phyloP scores from a whole-genome alignment of 225 moss, liverwort and hornwort species.

The Pseudoscleropodium purum region DNA sequence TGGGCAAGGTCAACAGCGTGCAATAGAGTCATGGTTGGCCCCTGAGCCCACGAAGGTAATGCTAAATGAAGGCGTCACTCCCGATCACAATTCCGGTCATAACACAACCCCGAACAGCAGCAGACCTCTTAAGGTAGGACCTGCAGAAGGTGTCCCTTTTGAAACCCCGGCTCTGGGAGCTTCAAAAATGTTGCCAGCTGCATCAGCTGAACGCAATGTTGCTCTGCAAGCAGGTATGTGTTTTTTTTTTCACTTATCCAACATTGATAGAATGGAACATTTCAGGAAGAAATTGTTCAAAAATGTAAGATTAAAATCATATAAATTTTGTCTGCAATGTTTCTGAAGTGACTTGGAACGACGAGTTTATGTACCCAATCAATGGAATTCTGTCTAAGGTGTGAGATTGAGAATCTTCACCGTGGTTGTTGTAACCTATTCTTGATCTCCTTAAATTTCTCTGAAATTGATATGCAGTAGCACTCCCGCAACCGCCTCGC shows the following conservation, averaged over 20 bases:
- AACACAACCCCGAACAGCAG: constrained; percentile 6
- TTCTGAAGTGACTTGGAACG: not conserved
- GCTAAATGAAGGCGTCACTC: constrained; percentile 8
- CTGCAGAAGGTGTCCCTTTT: not conserved
- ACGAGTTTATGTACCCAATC: not conserved
- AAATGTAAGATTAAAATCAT: not conserved
- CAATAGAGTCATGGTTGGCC: constrained; percentile 83
- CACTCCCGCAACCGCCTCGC: not conserved
- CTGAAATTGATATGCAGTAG: constrained; percentile 13
- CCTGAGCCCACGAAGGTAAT: constrained; percentile 22
- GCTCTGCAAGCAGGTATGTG: constrained; percentile 12
- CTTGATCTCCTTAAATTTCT: not conserved
- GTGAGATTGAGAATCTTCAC: not conserved
- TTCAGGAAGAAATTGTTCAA: not conserved
- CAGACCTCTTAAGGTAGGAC: not conserved
- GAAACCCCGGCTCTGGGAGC: not conserved
- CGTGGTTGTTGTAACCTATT: not conserved
- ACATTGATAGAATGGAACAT: not conserved
- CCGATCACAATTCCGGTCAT: constrained; percentile 5
- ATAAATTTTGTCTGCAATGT: not conserved
- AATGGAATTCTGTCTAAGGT: not conserved
- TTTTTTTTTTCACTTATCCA: not conserved
- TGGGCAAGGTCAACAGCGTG: constrained; percentile 52
- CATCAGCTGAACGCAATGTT: not conserved
- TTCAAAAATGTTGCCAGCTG: not conserved